These are phyloP conservation scores for Penicillium fuscoglaucum DNA, from an alignment of 2,329 filamentous ascomycete species.

Conservation along the genomic window DNA sequence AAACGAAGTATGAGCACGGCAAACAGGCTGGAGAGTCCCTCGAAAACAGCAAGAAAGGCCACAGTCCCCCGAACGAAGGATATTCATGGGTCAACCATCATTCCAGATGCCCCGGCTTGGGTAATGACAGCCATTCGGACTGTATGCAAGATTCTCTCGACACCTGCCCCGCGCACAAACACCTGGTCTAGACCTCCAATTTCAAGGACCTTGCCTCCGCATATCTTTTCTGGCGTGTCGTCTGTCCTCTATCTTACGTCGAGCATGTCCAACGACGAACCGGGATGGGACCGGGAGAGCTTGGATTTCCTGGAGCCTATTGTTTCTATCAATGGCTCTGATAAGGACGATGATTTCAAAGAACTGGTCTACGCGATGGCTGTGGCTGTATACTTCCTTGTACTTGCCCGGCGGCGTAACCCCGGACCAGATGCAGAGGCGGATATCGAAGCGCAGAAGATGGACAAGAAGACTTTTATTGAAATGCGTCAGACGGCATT, in stretches of 20 bases:
- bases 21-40: constrained; percentile 20
- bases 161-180: constrained; percentile 46
- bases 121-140: constrained; percentile 67
- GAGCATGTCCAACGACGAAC: constrained; percentile 50
- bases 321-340: constrained; percentile 44
- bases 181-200: constrained; percentile 41
- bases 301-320: constrained; percentile 40
- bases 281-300: constrained; percentile 43
- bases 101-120: constrained; percentile 60
- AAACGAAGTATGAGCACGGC: constrained; percentile 38
- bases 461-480: constrained; percentile 44
- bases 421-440: constrained; percentile 16
- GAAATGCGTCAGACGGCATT: constrained; percentile 44
- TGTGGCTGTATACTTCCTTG: constrained; percentile 48
- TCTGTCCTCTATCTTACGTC: constrained; percentile 53
- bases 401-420: constrained; percentile 52
- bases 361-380: constrained; percentile 41
- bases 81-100: constrained; percentile 28
- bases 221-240: constrained; percentile 71
- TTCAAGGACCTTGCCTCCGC: constrained; percentile 60
- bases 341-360: constrained; percentile 49
- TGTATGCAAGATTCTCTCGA: constrained; percentile 63
- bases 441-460: constrained; percentile 29
- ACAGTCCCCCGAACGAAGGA: constrained; percentile 20
- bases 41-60: constrained; percentile 24